phyloP scores from a whole-genome alignment of 176 grass and related monocot species.

The Oropetium thomaeum region DNA sequence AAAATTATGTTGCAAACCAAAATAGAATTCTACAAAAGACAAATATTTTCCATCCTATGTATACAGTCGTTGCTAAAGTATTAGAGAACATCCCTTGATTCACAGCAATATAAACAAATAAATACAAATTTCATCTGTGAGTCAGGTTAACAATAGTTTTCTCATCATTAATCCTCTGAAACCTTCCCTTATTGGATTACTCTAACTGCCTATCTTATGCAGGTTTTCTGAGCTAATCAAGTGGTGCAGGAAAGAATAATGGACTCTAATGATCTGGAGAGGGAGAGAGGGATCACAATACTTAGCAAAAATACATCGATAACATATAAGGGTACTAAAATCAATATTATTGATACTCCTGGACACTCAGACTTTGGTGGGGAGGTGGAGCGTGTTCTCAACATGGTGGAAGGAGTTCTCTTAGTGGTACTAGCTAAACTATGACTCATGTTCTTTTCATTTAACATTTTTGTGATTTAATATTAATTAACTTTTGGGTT shows the following conservation, averaged over 20 bases:
- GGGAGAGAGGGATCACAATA: conserved; percentile 98
- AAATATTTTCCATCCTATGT: neutral
- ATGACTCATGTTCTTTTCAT: conserved; percentile 5
- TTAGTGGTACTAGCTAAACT: conserved; percentile 73
- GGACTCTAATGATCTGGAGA: conserved; percentile 97
- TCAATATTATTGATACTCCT: conserved; percentile 98
- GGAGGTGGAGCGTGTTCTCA: conserved; percentile 94
- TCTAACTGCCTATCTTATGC: conserved; percentile 35
- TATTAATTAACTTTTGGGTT: conserved; percentile 1
- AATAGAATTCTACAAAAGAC: neutral
- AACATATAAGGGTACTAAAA: conserved; percentile 94
- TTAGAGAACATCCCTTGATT: neutral
- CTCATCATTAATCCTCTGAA: conserved; percentile 3
- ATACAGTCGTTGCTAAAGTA: neutral
- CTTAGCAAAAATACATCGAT: conserved; percentile 99
- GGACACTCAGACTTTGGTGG: conserved; percentile 97
- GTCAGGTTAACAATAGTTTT: neutral
- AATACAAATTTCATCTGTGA: too few species aligned
- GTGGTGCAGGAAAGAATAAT: conserved; percentile 96
- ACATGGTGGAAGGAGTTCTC: conserved; percentile 99
- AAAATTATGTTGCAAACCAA: neutral
- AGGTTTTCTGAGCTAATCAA: conserved; percentile 99
- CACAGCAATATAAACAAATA: conserved; percentile 1
- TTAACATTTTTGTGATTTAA: neutral
- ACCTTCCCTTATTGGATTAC: conserved; percentile 17